Percentiles rank a stretch among this genome's conserved stretches.
These are phyloP conservation scores for Stylonectria norvegica DNA, from an alignment of 2,329 filamentous ascomycete genomes.

Conservation along the genomic window DNA sequence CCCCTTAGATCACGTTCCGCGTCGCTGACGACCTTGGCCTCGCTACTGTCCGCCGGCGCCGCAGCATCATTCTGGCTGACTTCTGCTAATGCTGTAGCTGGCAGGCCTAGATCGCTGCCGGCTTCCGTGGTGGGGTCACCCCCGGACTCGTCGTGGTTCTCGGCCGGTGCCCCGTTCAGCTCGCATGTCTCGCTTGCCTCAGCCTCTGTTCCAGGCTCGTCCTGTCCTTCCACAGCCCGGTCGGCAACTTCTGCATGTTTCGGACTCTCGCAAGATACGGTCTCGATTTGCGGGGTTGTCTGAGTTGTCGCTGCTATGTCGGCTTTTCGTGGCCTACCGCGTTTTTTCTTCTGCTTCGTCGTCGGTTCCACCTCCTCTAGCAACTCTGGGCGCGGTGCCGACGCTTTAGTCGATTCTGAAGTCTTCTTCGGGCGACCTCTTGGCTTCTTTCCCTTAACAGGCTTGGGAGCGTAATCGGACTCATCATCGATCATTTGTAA, in stretches of 20 bases:
- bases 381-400: no score
- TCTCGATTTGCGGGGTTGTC: constrained; percentile 4
- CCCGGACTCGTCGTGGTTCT: background rate
- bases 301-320: constrained; percentile 17
- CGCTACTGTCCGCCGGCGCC: background rate
- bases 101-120: background rate
- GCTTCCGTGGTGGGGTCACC: background rate
- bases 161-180: constrained; percentile 5
- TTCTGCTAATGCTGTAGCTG: constrained; percentile 10
- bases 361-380: constrained; percentile 8
- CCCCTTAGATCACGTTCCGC: no score
- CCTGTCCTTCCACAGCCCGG: constrained; percentile 1
- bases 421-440: constrained; percentile 34
- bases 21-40: no score
- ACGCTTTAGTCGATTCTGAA: no score
- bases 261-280: background rate
- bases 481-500: constrained; percentile 7
- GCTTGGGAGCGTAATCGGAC: constrained; percentile 13
- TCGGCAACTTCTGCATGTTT: background rate
- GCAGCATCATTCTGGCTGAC: constrained; percentile 5
- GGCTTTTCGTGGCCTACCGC: constrained; percentile 43
- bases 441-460: constrained; percentile 25
- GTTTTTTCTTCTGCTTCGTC: constrained; percentile 32
- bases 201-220: background rate
- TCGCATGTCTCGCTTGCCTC: background rate